Conservation (phyloP, 169 alveolate species). For the Plasmodium coatneyi region DNA sequence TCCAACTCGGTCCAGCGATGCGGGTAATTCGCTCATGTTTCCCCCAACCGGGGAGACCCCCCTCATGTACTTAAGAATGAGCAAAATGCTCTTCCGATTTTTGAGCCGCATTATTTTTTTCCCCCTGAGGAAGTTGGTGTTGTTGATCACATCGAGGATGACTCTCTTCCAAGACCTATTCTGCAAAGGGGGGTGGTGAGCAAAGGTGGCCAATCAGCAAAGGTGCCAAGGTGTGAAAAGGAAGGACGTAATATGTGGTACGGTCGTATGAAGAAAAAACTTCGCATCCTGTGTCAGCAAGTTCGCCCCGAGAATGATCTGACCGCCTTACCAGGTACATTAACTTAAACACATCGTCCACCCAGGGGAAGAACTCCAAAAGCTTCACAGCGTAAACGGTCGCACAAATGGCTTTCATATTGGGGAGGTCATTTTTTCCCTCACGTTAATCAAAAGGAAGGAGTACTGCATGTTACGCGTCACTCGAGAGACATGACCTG, state of each 20-base stretch:
- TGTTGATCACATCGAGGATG: conserved; percentile 17
- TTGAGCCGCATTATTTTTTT: conserved; percentile 23
- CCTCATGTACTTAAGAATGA: conserved; percentile 41
- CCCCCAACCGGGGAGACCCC: neutral
- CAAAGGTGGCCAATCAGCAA: too few species aligned
- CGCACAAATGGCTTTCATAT: conserved; percentile 37
- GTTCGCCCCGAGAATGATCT: neutral
- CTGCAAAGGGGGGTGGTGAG: neutral
- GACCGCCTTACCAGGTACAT: conserved; percentile 13
- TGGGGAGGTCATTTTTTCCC: neutral
- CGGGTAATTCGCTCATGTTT: neutral
- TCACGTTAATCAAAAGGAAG: neutral
- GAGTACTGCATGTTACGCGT: neutral
- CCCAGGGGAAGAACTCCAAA: conserved; percentile 36
- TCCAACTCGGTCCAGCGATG: neutral
- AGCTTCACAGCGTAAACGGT: neutral
- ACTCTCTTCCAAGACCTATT: conserved; percentile 11
- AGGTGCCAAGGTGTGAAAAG: too few species aligned
- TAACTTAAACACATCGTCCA: conserved; percentile 28
- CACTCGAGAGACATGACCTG: neutral
- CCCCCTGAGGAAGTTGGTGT: conserved; percentile 15
- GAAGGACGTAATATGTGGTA: neutral
- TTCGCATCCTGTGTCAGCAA: neutral
- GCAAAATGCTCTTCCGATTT: conserved; percentile 20
- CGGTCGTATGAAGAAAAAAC: neutral